Percentiles rank a stretch among this genome's conserved stretches.
Evolutionary conservation across 108 stramenopile species (phyloP).

Genomic region (Skeletonema tropicum): DNA sequence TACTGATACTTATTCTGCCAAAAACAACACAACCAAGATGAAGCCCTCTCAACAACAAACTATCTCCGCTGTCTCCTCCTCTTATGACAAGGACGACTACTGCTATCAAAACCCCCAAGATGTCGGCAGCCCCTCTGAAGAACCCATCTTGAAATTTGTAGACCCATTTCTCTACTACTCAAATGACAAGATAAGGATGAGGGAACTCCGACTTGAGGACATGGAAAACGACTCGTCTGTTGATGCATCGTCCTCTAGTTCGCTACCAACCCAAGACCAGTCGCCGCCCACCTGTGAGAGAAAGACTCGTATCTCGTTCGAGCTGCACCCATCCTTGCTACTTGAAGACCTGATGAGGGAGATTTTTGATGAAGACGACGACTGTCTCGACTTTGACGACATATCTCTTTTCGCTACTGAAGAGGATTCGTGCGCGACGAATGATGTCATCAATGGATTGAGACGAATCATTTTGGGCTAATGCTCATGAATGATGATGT

Average conservation of each 20-base stretch:
- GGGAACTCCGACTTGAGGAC: not conserved
- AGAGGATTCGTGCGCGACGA: not conserved
- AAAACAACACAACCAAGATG: not conserved
- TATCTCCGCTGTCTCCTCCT: not conserved
- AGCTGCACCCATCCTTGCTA: not conserved
- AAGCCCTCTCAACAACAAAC: not conserved
- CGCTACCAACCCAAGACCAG: not conserved
- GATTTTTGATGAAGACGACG: not conserved
- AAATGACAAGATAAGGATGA: not conserved
- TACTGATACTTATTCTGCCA: too few relatives aligned
- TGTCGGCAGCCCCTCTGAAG: not conserved
- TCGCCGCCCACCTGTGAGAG: not conserved
- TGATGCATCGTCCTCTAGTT: not conserved
- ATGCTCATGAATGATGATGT: too few relatives aligned
- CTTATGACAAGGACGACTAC: not conserved
- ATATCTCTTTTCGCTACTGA: not conserved
- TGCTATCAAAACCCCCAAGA: not conserved
- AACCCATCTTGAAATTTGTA: not conserved
- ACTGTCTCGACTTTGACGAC: not conserved
- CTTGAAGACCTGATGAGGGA: not conserved
- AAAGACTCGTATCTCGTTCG: conserved; percentile 1
- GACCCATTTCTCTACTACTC: not conserved
- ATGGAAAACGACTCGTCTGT: not conserved
- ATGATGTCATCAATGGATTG: not conserved
- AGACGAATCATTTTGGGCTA: not conserved